Evolutionary conservation across 2,329 filamentous ascomycete genomes (phyloP).

Genomic region (Hypocrella siamensis): DNA sequence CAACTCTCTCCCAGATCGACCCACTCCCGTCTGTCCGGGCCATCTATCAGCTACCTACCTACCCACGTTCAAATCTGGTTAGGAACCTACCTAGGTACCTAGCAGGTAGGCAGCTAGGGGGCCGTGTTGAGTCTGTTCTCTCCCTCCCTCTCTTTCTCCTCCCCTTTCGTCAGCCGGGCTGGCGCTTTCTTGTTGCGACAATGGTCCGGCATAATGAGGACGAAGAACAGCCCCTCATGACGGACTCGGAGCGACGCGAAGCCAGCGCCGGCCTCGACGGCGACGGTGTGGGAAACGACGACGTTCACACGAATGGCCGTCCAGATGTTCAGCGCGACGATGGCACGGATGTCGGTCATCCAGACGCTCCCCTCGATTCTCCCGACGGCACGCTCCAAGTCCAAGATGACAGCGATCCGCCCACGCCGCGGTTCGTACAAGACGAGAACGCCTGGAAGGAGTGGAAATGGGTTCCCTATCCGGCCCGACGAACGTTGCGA

Average conservation of each 20-base stretch:
- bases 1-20: no score
- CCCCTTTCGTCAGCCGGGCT: neutral
- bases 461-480: constrained; percentile 44
- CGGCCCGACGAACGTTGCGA: constrained; percentile 29
- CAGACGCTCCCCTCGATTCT: constrained; percentile 25
- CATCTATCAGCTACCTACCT: no score
- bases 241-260: constrained; percentile 16
- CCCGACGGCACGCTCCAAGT: constrained; percentile 24
- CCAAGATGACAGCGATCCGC: constrained; percentile 23
- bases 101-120: no score
- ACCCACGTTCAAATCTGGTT: no score
- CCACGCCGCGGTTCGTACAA: constrained; percentile 45
- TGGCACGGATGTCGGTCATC: constrained; percentile 14
- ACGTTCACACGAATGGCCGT: neutral
- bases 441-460: constrained; percentile 30
- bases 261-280: constrained; percentile 10
- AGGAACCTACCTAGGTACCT: no score
- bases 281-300: constrained; percentile 1
- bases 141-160: neutral
- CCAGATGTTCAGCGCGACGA: constrained; percentile 1
- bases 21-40: no score
- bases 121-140: neutral
- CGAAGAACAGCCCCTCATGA: constrained; percentile 24
- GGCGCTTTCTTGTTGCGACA: constrained; percentile 5
- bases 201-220: constrained; percentile 17